Evolutionary conservation across 2,329 filamentous ascomycete genomes (phyloP).

Genomic region (Fusarium sp.): DNA sequence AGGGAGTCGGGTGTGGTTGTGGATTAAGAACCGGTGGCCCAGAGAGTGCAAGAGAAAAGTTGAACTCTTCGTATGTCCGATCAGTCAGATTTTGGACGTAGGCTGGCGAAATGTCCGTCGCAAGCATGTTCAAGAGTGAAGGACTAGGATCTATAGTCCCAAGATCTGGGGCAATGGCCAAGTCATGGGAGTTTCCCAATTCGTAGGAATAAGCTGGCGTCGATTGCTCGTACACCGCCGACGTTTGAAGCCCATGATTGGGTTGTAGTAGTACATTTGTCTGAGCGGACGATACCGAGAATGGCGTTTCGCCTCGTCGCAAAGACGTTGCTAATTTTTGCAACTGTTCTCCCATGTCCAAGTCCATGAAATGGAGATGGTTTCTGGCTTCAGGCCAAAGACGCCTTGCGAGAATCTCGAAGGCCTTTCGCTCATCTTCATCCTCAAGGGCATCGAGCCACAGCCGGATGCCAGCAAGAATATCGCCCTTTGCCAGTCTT

Average conservation of each 20-base stretch:
- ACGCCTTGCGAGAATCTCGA: neutral
- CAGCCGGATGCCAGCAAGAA: conserved; percentile 25
- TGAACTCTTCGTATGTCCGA: neutral
- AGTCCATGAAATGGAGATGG: conserved; percentile 11
- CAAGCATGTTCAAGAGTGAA: neutral
- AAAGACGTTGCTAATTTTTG: rapidly evolving
- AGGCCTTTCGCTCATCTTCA: conserved; percentile 18
- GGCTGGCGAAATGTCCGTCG: neutral
- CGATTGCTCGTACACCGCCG: rapidly evolving
- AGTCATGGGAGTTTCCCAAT: rapidly evolving
- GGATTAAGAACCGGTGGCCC: rapidly evolving
- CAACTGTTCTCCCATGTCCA: neutral
- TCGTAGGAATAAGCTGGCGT: rapidly evolving
- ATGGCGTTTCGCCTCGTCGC: neutral
- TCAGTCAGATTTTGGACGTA: neutral
- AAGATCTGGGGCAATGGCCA: rapidly evolving
- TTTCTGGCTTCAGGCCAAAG: conserved; percentile 38
- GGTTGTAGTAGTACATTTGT: neutral
- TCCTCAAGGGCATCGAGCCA: conserved; percentile 30
- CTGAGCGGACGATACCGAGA: rapidly evolving
- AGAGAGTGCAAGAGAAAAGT: rapidly evolving
- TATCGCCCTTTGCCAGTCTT: neutral
- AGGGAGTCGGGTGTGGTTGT: rapidly evolving
- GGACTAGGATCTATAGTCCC: rapidly evolving
- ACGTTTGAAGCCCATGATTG: neutral